phyloP scores from a whole-genome alignment of 2,329 filamentous ascomycete species.

The Monosporascus sp. region DNA sequence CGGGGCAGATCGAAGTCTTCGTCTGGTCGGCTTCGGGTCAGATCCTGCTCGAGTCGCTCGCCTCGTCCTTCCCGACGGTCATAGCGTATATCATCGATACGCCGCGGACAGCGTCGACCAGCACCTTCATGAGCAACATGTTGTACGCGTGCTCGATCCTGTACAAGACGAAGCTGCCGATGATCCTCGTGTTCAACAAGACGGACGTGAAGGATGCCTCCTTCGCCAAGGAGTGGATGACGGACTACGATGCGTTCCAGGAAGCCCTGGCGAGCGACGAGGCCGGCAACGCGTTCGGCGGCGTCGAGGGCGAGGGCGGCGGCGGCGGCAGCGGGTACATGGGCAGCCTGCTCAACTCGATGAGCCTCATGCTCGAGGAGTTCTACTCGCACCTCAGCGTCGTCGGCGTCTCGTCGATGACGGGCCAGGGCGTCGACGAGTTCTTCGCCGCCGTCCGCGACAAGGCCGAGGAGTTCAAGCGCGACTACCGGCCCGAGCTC shows the following conservation, averaged over 20 bases:
- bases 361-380: constrained; percentile 95
- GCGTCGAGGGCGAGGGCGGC: constrained; percentile 62
- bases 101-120: constrained; percentile 84
- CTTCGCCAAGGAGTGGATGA: constrained; percentile 99
- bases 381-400: constrained; percentile 94
- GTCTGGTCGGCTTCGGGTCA: constrained; percentile 96
- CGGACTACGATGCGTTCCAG: constrained; percentile 95
- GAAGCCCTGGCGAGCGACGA: constrained; percentile 77
- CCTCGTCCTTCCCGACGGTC: constrained; percentile 91
- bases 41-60: constrained; percentile 87
- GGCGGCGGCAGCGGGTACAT: constrained; percentile 79
- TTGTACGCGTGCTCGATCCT: constrained; percentile 97
- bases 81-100: constrained; percentile 98
- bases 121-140: constrained; percentile 99
- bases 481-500: constrained; percentile 88
- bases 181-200: constrained; percentile 99
- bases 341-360: constrained; percentile 91
- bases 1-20: constrained; percentile 97
- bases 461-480: constrained; percentile 82
- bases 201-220: constrained; percentile 88
- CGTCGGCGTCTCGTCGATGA: constrained; percentile 89
- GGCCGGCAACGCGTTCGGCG: constrained; percentile 68
- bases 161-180: constrained; percentile 97
- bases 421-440: constrained; percentile 83
- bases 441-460: constrained; percentile 87